Evolutionary conservation across 176 grass and related monocot genomes (phyloP).

Genomic region (Zoysia pacifica): DNA sequence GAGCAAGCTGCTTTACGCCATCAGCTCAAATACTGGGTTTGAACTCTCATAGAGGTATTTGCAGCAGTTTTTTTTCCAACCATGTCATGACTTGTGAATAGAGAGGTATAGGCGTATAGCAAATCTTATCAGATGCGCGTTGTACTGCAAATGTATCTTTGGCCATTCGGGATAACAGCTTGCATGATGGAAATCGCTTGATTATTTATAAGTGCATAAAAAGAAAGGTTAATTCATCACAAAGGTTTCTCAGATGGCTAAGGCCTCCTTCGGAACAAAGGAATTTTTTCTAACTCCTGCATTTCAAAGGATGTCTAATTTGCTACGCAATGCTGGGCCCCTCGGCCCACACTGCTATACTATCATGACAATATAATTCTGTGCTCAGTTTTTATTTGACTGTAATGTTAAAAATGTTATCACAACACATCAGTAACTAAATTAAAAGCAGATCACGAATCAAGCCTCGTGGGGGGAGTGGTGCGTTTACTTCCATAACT

Average conservation of each 20-base stretch:
- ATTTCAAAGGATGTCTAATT: no score
- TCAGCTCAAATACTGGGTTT: conserved; percentile 90
- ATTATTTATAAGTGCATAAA: not conserved
- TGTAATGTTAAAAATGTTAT: no score
- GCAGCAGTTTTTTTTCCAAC: not conserved
- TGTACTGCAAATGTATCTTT: not conserved
- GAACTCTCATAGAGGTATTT: conserved; percentile 69
- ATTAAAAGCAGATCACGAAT: no score
- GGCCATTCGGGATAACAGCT: not conserved
- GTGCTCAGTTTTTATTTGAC: no score
- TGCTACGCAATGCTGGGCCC: no score
- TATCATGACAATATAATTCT: no score
- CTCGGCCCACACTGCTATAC: no score
- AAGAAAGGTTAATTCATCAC: not conserved
- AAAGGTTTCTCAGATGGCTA: not conserved
- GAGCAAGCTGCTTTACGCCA: conserved; percentile 85
- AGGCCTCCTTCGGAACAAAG: no score
- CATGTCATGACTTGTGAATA: conserved; percentile 57
- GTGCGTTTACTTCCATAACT: no score
- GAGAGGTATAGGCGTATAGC: conserved; percentile 42
- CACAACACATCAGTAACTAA: no score
- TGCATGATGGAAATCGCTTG: not conserved
- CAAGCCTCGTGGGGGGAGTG: no score
- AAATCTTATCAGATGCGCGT: conserved; percentile 23
- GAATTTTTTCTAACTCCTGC: no score